Percentiles rank a stretch among this genome's conserved stretches.
These are phyloP conservation scores for Scopulariopsis brevicaulis DNA, from an alignment of 2,329 filamentous ascomycete genomes.

Conservation along the genomic window DNA sequence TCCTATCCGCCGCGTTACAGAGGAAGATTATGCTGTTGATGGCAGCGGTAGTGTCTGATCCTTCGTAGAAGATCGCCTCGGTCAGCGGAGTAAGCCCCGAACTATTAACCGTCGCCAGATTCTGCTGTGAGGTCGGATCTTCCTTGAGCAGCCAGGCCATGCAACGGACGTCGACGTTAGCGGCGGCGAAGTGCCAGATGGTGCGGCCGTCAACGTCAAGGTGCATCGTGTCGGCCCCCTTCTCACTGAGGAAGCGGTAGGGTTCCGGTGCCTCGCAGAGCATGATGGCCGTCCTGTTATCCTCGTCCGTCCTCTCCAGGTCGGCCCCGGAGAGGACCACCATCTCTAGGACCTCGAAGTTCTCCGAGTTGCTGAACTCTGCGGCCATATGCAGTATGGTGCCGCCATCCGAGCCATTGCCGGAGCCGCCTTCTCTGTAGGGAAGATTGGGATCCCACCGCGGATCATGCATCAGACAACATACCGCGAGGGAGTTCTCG, in stretches of 20 bases:
- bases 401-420: background rate
- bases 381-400: conserved; percentile 1
- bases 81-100: conserved; percentile 17
- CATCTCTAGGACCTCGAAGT: background rate
- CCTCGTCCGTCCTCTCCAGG: background rate
- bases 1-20: background rate
- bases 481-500: background rate
- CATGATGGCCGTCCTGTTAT: conserved; percentile 1
- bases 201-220: conserved; percentile 14
- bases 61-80: conserved; percentile 13
- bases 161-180: conserved; percentile 16
- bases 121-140: conserved; percentile 16
- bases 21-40: background rate
- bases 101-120: conserved; percentile 12
- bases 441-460: background rate
- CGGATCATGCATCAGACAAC: background rate
- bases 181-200: conserved; percentile 25
- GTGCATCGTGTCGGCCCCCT: background rate
- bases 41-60: background rate
- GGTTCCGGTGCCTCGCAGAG: background rate
- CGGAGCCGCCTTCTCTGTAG: background rate
- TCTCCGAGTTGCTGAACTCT: background rate
- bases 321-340: background rate
- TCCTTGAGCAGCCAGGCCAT: conserved; percentile 17
- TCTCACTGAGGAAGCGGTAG: background rate